phyloP scores from a whole-genome alignment of 495 filamentous ascomycete genomes.

The Podospora sp. region DNA sequence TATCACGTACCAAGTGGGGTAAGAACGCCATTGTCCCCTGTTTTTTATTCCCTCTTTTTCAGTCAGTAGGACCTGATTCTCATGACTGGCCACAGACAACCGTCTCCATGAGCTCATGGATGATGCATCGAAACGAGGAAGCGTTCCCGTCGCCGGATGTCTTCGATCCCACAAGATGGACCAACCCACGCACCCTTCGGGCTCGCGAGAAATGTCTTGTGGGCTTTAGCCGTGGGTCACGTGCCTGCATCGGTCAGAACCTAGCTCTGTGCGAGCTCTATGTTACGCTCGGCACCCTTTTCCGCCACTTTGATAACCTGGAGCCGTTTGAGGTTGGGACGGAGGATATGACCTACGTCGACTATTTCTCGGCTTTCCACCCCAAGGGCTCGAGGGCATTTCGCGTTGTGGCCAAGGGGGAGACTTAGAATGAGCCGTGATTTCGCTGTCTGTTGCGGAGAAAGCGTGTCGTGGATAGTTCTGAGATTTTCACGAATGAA shows the following conservation, averaged over 20 bases:
- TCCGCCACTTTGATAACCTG: background rate
- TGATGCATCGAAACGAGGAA: conserved; percentile 3
- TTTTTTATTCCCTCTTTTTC: background rate
- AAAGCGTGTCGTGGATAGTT: too few species aligned
- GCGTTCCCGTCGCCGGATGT: background rate
- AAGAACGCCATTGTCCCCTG: background rate
- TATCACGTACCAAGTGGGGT: background rate
- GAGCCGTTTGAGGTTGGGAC: background rate
- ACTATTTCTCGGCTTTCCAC: conserved; percentile 6
- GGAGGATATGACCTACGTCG: conserved; percentile 3
- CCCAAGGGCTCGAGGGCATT: conserved; percentile 1
- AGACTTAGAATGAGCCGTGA: too few species aligned
- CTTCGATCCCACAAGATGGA: background rate
- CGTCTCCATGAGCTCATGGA: background rate
- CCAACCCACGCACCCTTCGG: background rate
- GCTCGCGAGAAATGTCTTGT: background rate
- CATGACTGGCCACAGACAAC: background rate
- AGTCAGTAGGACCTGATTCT: background rate
- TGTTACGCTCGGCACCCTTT: background rate
- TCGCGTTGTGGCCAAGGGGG: too few species aligned
- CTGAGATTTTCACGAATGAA: too few species aligned
- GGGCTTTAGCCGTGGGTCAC: background rate
- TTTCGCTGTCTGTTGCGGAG: too few species aligned
- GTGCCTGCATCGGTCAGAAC: conserved; percentile 7
- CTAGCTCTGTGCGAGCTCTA: conserved; percentile 12